A percentile compares a stretch with the other conserved stretches of the same genome.
phyloP scores from a whole-genome alignment of 345 rosid species.

The Lagerstroemia speciosa region DNA sequence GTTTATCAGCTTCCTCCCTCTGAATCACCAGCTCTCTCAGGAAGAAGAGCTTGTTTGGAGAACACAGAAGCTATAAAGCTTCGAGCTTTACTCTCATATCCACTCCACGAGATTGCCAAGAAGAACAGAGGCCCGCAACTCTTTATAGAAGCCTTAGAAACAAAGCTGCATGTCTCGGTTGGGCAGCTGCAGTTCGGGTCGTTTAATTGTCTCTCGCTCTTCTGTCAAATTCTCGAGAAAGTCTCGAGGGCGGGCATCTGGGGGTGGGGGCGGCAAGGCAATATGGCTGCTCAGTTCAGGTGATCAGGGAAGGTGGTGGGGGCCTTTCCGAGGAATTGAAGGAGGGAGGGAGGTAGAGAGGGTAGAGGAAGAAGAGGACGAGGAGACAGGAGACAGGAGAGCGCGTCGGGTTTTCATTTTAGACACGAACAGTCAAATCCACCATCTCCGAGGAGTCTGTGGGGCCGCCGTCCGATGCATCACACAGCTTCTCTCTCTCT shows the following conservation, averaged over 20 bases:
- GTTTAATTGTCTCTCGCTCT: not conserved
- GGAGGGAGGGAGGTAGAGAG: no score
- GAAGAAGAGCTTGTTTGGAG: not conserved
- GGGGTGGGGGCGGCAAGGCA: not conserved
- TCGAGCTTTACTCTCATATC: not conserved
- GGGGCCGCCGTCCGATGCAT: constrained; percentile 1
- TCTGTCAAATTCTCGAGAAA: not conserved
- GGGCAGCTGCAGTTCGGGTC: no score
- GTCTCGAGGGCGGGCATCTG: not conserved
- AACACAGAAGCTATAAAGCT: no score
- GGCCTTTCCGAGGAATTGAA: not conserved
- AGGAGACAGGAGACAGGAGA: not conserved
- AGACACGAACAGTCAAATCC: constrained; percentile 5
- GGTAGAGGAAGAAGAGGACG: not conserved
- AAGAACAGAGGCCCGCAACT: not conserved
- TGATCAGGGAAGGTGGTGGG: not conserved
- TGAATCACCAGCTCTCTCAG: not conserved
- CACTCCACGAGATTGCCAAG: not conserved
- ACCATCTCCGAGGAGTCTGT: constrained; percentile 2
- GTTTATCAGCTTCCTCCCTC: not conserved
- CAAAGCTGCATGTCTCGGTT: not conserved
- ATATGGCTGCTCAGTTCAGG: not conserved
- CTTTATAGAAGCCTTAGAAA: not conserved
- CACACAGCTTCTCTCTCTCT: not conserved
- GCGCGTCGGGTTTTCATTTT: not conserved